These are phyloP conservation scores for Botrytis medusae DNA, from an alignment of 2,329 filamentous ascomycete species.

Conservation along the genomic window DNA sequence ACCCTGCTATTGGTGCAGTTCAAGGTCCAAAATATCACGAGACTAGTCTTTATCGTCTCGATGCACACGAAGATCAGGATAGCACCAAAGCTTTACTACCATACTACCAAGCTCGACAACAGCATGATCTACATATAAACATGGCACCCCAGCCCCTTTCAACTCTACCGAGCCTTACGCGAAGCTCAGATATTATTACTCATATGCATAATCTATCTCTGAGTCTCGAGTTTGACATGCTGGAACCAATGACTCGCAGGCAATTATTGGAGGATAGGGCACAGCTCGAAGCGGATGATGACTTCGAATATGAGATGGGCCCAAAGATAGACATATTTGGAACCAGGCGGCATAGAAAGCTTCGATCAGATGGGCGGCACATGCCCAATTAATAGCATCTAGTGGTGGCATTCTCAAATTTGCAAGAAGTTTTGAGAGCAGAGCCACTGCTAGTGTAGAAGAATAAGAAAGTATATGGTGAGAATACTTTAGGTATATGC, in stretches of 20 bases:
- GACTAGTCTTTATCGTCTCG: conserved; percentile 46
- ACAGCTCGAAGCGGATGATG: conserved; percentile 14
- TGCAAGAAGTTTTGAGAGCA: background rate
- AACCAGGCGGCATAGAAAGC: background rate
- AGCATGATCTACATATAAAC: conserved; percentile 38
- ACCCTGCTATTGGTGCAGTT: conserved; percentile 54
- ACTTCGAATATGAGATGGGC: conserved; percentile 13
- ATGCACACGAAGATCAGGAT: conserved; percentile 51
- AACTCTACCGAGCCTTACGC: background rate
- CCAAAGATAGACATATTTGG: conserved; percentile 10
- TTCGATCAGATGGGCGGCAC: background rate
- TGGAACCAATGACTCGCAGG: conserved; percentile 13
- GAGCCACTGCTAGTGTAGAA: background rate
- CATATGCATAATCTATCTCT: conserved; percentile 14
- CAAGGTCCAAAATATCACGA: conserved; percentile 56
- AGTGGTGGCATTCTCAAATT: background rate
- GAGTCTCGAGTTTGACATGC: conserved; percentile 2
- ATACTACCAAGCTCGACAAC: conserved; percentile 47
- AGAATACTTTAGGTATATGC: background rate
- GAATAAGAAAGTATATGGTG: background rate
- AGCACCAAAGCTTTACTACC: conserved; percentile 47
- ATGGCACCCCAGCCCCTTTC: background rate
- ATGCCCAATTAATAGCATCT: background rate
- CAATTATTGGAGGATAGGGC: conserved; percentile 6
- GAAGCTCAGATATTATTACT: conserved; percentile 1